These are phyloP conservation scores for Rhizophagus prolifer DNA, from an alignment of 192 early-diverging fungal species.

Conservation along the genomic window DNA sequence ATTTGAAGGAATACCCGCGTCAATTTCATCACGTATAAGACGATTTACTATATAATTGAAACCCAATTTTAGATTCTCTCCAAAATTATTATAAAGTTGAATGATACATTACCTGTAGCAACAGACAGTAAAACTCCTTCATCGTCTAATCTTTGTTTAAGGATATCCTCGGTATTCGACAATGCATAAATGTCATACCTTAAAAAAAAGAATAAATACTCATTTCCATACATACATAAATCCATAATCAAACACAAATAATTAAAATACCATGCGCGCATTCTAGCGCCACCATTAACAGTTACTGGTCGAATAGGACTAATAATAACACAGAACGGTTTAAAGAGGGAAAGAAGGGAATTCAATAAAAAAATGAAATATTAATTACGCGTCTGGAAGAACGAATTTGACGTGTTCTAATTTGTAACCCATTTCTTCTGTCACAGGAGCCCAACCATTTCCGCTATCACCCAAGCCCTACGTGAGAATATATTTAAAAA, in stretches of 20 bases:
- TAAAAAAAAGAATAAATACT: not conserved
- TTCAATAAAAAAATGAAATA: too few relatives aligned
- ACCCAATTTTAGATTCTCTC: not conserved
- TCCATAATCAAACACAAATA: constrained; percentile 32
- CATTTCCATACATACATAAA: constrained; percentile 22
- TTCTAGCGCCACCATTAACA: constrained; percentile 76
- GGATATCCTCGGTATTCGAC: constrained; percentile 69
- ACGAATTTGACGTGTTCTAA: constrained; percentile 90
- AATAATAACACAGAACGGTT: constrained; percentile 7
- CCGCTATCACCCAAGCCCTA: constrained; percentile 62
- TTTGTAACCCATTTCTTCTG: constrained; percentile 48
- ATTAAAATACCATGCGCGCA: constrained; percentile 95
- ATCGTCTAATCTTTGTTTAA: constrained; percentile 37
- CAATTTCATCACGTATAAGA: constrained; percentile 69
- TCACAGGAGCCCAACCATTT: constrained; percentile 56
- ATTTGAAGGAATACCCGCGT: constrained; percentile 70
- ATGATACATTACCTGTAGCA: not conserved
- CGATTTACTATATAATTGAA: not conserved
- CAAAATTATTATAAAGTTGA: not conserved
- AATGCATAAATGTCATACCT: constrained; percentile 25
- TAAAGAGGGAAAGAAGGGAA: not conserved
- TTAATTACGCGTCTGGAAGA: constrained; percentile 76
- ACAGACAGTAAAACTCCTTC: not conserved
- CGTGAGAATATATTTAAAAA: not conserved
- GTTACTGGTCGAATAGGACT: constrained; percentile 62